Base-by-base conservation (phyloP, 2,329 filamentous ascomycete genomes). In the Monosporascus cannonballus region DNA sequence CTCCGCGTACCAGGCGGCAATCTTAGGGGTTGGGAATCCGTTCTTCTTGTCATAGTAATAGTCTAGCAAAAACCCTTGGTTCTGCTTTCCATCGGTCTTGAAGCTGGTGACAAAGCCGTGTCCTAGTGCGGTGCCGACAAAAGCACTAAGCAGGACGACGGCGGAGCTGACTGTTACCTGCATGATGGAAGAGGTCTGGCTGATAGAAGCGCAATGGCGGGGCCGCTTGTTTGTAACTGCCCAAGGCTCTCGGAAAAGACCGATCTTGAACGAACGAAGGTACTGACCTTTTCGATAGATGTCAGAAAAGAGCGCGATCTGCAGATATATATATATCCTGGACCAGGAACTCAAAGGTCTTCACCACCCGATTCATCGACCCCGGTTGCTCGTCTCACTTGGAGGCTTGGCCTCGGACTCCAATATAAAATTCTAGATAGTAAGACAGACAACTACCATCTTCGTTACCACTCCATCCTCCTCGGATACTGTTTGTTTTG, bases 41-140 rank as follows among this genome's bases (percentile, higher is more conserved):
- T 67, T 67, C 57, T 60, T 57, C 57, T 65, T 65, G 52, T 60
- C 56, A 53, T 68, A 69, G 59, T 68, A 68, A 62, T 67, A 67
- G 37, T 66, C 53, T 6, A 67, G 57, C 42, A 67, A 55, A 53
- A 62, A 68, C 2, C 66, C 66, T 18, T 61, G 63, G 51, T 67
- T 52, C 52, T 60, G 54, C 20, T 49, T 54, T 1, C 74, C 73
- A 57, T 79, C 74, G 7, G 76, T 76, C 17, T 76, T 68, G 38
- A 78, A 76, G 2, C 72, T 71, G 2, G 73, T 75, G 3, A 76
- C 73, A 54, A 77, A 75, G 6, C 77, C 77, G 39, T 80, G 67
- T 50, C 62, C 66, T 2, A 64, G 52, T 8, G 56, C 61, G n/a
- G 60, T 60, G 54, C 60, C 54, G 57, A 59, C 64, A 47, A 68